phyloP scores from a whole-genome alignment of 345 rosid species.

The Gossypioides kirkii region DNA sequence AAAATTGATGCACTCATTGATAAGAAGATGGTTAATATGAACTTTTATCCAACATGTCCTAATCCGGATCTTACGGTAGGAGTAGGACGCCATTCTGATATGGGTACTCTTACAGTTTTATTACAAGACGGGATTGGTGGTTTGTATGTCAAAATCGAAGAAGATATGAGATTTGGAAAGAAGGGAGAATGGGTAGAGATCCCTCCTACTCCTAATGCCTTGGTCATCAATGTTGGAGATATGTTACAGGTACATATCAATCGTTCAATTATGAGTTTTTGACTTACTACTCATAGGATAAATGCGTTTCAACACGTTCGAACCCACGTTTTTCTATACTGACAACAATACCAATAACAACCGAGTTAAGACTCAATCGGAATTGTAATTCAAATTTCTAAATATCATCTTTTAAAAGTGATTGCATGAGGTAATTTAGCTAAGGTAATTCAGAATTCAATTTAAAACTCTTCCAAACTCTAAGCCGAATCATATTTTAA shows the following conservation, averaged over 20 bases:
- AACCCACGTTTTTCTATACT: too few relatives aligned
- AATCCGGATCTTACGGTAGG: conserved; percentile 53
- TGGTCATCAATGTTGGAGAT: conserved; percentile 47
- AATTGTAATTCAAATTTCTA: neutral
- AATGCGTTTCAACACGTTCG: too few relatives aligned
- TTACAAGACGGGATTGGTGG: conserved; percentile 63
- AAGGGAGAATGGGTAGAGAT: conserved; percentile 36
- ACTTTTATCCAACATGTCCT: conserved; percentile 55
- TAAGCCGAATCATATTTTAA: too few relatives aligned
- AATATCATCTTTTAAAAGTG: too few relatives aligned
- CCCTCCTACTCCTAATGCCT: conserved; percentile 33
- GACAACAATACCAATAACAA: too few relatives aligned
- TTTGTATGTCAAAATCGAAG: conserved; percentile 43
- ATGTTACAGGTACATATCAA: neutral
- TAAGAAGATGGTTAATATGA: conserved; percentile 50
- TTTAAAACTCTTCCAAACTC: too few relatives aligned
- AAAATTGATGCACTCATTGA: conserved; percentile 32
- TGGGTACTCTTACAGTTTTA: conserved; percentile 49
- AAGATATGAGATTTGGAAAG: neutral
- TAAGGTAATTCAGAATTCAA: too few relatives aligned
- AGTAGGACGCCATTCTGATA: conserved; percentile 58
- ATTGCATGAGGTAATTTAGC: too few relatives aligned
- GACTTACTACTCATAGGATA: too few relatives aligned
- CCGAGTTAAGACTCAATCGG: too few relatives aligned
- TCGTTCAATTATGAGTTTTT: too few relatives aligned